Evolutionary conservation across 176 grass and related monocot genomes (phyloP).

Genomic region (Hyparrhenia diplandra): DNA sequence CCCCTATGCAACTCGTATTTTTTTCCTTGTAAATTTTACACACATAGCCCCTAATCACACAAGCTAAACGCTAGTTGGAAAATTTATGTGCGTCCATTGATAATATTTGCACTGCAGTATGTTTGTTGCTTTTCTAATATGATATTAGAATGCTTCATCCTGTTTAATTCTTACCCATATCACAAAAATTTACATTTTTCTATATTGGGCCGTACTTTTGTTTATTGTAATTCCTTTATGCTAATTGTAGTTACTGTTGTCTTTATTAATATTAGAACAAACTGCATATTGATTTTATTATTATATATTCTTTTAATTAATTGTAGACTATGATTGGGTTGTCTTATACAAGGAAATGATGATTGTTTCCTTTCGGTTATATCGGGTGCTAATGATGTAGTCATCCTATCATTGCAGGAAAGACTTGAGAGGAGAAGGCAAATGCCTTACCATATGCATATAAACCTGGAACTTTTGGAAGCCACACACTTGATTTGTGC

Average conservation of each 20-base stretch:
- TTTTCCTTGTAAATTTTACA: background rate
- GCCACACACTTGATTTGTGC: slow-evolving; percentile 88
- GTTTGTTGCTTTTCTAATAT: background rate
- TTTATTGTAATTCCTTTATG: background rate
- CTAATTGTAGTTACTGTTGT: background rate
- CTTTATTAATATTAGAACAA: background rate
- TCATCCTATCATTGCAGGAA: slow-evolving; percentile 49
- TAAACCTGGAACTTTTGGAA: slow-evolving; percentile 96
- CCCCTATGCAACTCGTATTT: no score
- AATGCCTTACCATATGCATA: slow-evolving; percentile 99
- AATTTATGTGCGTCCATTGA: background rate
- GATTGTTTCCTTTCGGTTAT: background rate
- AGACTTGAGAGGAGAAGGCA: slow-evolving; percentile 88
- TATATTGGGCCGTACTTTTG: background rate
- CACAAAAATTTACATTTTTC: background rate
- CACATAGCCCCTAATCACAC: background rate
- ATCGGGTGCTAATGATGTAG: slow-evolving; percentile 10
- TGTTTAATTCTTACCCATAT: background rate
- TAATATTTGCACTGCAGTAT: no score
- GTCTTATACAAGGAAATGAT: background rate
- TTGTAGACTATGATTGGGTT: background rate
- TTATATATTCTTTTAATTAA: background rate
- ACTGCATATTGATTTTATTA: background rate
- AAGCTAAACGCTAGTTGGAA: no score
- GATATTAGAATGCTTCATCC: background rate